Evolutionary conservation across 2,329 filamentous ascomycete genomes (phyloP).

Genomic region (Phialophora chinensis): DNA sequence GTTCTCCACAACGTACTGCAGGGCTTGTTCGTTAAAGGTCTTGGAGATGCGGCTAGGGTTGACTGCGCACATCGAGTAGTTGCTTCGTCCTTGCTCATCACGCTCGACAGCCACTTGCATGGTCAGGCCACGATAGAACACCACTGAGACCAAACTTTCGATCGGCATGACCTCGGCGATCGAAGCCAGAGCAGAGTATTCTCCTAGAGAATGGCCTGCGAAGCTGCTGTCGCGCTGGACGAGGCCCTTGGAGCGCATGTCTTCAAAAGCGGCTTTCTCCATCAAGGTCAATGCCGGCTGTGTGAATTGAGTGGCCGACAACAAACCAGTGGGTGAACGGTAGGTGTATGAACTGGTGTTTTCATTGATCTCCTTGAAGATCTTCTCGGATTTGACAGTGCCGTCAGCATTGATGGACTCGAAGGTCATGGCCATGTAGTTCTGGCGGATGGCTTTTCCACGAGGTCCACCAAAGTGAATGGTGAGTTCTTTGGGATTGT

Average conservation of each 20-base stretch:
- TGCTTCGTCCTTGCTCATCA: slow-evolving; percentile 88
- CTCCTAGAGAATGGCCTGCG: slow-evolving; percentile 94
- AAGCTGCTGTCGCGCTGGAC: slow-evolving; percentile 97
- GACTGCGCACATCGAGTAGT: slow-evolving; percentile 99
- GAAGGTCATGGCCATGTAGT: slow-evolving; percentile 99
- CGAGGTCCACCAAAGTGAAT: slow-evolving; percentile 97
- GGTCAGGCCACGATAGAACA: slow-evolving; percentile 97
- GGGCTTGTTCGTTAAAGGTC: slow-evolving; percentile 96
- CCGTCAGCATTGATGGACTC: slow-evolving; percentile 95
- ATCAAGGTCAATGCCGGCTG: slow-evolving; percentile 96
- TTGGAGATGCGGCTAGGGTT: slow-evolving; percentile 98
- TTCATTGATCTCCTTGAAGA: slow-evolving; percentile 97
- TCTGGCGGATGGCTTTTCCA: slow-evolving; percentile 95
- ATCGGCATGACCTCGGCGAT: slow-evolving; percentile 99
- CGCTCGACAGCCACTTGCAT: slow-evolving; percentile 99
- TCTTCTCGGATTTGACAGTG: slow-evolving; percentile 95
- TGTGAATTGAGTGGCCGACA: slow-evolving; percentile 98
- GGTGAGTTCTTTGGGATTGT: slow-evolving; percentile 98
- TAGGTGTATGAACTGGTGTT: slow-evolving; percentile 96
- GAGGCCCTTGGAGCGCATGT: slow-evolving; percentile 96
- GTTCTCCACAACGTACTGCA: slow-evolving; percentile 96
- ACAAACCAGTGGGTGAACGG: slow-evolving; percentile 87
- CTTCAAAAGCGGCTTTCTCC: slow-evolving; percentile 99
- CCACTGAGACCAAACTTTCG: slow-evolving; percentile 94
- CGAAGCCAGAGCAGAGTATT: slow-evolving; percentile 95